A percentile compares a stretch with the other conserved stretches of the same genome.
Evolutionary conservation across 495 filamentous ascomycete genomes (phyloP).

Genomic region (Astrocystis sublimbata): DNA sequence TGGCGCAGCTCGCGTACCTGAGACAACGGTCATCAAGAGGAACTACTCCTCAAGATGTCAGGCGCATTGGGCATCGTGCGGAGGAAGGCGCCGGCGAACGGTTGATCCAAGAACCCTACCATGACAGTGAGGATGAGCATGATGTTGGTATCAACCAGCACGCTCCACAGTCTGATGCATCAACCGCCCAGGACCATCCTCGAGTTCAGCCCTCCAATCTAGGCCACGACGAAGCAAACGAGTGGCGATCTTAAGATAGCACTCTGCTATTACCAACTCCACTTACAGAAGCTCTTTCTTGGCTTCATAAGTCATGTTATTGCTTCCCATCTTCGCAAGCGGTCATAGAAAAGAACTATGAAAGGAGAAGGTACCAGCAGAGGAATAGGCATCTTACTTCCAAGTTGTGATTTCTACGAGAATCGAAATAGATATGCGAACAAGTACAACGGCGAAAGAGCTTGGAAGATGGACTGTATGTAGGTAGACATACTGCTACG

Average conservation of each 20-base stretch:
- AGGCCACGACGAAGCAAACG: conserved; percentile 18
- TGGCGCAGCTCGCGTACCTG: conserved; percentile 24
- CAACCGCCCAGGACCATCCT: conserved; percentile 11
- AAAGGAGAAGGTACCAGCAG: background rate
- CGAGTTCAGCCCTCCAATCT: conserved; percentile 28
- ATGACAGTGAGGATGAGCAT: conserved; percentile 9
- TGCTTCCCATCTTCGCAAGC: background rate
- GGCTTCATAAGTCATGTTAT: background rate
- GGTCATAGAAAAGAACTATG: background rate
- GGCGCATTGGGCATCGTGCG: conserved; percentile 6
- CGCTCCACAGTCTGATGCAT: background rate
- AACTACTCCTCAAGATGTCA: conserved; percentile 14
- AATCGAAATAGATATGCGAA: background rate
- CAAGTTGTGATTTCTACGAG: background rate
- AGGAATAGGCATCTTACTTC: background rate
- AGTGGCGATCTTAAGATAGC: conserved; percentile 16
- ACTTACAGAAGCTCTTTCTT: background rate
- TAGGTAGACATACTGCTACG: background rate
- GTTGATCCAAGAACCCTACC: conserved; percentile 22
- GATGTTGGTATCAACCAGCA: background rate
- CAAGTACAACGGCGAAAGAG: no score
- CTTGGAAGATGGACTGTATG: background rate
- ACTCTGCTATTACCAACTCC: background rate
- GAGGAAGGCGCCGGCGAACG: conserved; percentile 13
- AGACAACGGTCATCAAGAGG: conserved; percentile 17